Conservation (phyloP, 2,329 filamentous ascomycete species). For the Sordariomycetes sp. region DNA sequence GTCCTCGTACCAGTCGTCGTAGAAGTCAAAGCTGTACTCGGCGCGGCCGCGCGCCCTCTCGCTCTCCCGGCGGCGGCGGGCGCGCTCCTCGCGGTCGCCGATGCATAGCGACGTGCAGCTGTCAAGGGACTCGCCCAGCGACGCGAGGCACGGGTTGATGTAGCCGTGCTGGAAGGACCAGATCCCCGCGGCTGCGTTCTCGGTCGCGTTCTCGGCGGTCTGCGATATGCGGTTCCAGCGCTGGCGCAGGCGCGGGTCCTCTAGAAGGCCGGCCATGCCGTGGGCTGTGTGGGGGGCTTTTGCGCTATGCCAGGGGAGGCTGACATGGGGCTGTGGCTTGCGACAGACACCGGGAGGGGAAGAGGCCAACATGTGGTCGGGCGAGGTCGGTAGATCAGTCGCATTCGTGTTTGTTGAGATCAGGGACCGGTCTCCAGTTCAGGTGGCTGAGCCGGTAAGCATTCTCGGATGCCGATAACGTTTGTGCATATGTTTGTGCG, state of each 20-base stretch:
- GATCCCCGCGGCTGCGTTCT: constrained; percentile 81
- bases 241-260: constrained; percentile 83
- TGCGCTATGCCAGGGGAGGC: background rate
- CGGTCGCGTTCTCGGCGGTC: constrained; percentile 82
- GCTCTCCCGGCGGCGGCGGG: constrained; percentile 57
- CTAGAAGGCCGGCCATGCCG: constrained; percentile 50
- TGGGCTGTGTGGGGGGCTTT: background rate
- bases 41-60: constrained; percentile 49
- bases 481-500: no score
- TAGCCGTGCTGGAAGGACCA: constrained; percentile 85
- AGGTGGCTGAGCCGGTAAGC: no score
- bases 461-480: no score
- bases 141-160: constrained; percentile 67
- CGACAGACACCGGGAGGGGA: background rate
- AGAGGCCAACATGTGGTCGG: background rate
- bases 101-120: constrained; percentile 63
- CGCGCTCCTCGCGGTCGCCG: constrained; percentile 63
- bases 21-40: constrained; percentile 90
- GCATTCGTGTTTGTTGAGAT: background rate
- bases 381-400: background rate
- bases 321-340: background rate
- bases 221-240: constrained; percentile 88
- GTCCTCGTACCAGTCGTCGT: constrained; percentile 85
- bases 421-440: no score
- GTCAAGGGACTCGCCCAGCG: constrained; percentile 55